Evolutionary conservation across 352 stramenopile species (phyloP).

Genomic region (Pythium brachiatum): DNA sequence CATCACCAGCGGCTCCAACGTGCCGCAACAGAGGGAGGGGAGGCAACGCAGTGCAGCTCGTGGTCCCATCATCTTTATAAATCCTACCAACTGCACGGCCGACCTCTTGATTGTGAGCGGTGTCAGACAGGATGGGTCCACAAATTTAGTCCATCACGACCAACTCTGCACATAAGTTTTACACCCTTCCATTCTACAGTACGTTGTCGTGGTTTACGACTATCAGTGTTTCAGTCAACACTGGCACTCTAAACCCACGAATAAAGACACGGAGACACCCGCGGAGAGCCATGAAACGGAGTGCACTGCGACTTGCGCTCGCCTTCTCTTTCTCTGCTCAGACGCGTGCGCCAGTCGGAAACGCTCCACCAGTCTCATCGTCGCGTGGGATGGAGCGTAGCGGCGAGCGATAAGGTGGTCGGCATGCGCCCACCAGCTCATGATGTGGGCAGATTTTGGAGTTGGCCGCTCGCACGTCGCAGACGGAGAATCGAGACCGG

Average conservation of each 20-base stretch:
- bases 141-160: not conserved
- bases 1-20: too few species aligned
- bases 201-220: not conserved
- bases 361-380: not conserved
- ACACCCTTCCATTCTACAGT: not conserved
- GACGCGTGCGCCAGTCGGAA: not conserved
- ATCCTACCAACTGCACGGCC: conserved; percentile 1
- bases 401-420: not conserved
- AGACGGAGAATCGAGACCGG: not conserved
- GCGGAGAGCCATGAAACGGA: not conserved
- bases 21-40: too few species aligned
- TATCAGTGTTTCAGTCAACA: not conserved
- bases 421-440: too few species aligned
- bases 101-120: not conserved
- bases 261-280: not conserved
- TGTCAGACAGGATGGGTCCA: too few species aligned
- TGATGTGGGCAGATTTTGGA: not conserved
- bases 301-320: not conserved
- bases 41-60: too few species aligned
- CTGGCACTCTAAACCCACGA: not conserved
- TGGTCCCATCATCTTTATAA: too few species aligned
- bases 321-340: not conserved
- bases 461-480: not conserved
- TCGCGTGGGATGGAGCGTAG: not conserved
- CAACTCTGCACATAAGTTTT: not conserved